Evolutionary conservation across 2,329 filamentous ascomycete species (phyloP).

Genomic region (Pyrenophora teres): DNA sequence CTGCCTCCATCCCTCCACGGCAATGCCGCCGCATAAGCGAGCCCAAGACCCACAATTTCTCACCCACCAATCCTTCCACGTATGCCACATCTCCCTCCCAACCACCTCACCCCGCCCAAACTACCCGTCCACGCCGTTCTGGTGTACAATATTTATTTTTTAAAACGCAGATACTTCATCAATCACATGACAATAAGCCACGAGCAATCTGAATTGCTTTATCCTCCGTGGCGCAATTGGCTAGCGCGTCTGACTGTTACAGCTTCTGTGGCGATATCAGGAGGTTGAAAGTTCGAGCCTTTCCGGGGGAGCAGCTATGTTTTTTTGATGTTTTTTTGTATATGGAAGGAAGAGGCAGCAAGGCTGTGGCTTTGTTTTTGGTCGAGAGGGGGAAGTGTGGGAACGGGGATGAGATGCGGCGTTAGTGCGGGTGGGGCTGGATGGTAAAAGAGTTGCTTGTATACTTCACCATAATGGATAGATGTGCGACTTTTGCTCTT

Average conservation of each 20-base stretch:
- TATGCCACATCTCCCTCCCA: background rate
- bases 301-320: conserved; percentile 35
- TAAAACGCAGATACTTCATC: background rate
- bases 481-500: too few relatives aligned
- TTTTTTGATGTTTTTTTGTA: conserved; percentile 6
- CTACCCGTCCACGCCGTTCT: too few relatives aligned
- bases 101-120: too few relatives aligned
- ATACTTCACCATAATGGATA: too few relatives aligned
- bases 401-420: too few relatives aligned
- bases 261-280: conserved; percentile 26
- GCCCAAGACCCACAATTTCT: too few relatives aligned
- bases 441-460: too few relatives aligned
- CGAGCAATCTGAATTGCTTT: conserved; percentile 15
- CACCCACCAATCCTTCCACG: too few relatives aligned
- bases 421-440: too few relatives aligned
- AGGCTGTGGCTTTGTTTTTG: too few relatives aligned
- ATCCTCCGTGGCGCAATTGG: conserved; percentile 56
- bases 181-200: conserved; percentile 27
- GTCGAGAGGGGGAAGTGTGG: too few relatives aligned
- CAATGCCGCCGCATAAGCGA: background rate
- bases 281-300: conserved; percentile 44
- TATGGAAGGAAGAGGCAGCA: too few relatives aligned
- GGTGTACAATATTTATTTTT: background rate
- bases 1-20: background rate
- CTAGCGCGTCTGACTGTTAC: conserved; percentile 67